Evolutionary conservation across 2,329 filamentous ascomycete genomes (phyloP).

Genomic region (Ceratocystiopsis minuta): DNA sequence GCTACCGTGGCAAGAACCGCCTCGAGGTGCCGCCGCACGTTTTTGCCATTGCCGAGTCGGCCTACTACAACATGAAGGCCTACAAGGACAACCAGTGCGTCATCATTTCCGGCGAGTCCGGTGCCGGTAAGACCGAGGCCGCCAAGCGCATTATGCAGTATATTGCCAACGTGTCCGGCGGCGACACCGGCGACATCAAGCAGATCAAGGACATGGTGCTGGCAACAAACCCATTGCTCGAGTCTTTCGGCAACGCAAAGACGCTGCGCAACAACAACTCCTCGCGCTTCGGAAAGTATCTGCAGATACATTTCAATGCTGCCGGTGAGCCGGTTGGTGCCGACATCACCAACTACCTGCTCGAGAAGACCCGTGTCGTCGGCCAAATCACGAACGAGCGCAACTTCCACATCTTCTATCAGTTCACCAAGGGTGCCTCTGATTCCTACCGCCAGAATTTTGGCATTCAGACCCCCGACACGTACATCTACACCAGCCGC

Average conservation of each 20-base stretch:
- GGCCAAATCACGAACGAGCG: slow-evolving; percentile 90
- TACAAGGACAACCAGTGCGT: slow-evolving; percentile 99
- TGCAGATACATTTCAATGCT: slow-evolving; percentile 89
- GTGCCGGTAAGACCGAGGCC: slow-evolving; percentile 94
- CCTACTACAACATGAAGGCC: slow-evolving; percentile 99
- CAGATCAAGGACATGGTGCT: slow-evolving; percentile 99
- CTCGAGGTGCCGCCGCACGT: slow-evolving; percentile 91
- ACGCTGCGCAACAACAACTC: slow-evolving; percentile 98
- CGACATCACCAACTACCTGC: slow-evolving; percentile 93
- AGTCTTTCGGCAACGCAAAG: slow-evolving; percentile 97
- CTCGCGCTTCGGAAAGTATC: slow-evolving; percentile 92
- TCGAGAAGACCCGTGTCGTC: slow-evolving; percentile 89
- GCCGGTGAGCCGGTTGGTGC: slow-evolving; percentile 87
- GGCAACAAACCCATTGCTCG: slow-evolving; percentile 88
- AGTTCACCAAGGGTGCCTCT: slow-evolving; percentile 92
- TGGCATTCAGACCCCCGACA: slow-evolving; percentile 78
- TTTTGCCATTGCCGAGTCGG: slow-evolving; percentile 86
- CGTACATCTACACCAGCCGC: slow-evolving; percentile 82
- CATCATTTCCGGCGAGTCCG: slow-evolving; percentile 96
- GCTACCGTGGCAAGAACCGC: slow-evolving; percentile 92
- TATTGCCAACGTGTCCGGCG: slow-evolving; percentile 79
- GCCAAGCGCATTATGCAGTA: slow-evolving; percentile 99
- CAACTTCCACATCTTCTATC: slow-evolving; percentile 99
- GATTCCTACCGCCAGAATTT: slow-evolving; percentile 71
- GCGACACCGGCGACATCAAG: slow-evolving; percentile 70